Evolutionary conservation across 768 basidiomycete species (phyloP), one percentile per base, ranked within the genome.

Genomic region (Suillus bovinus): DNA sequence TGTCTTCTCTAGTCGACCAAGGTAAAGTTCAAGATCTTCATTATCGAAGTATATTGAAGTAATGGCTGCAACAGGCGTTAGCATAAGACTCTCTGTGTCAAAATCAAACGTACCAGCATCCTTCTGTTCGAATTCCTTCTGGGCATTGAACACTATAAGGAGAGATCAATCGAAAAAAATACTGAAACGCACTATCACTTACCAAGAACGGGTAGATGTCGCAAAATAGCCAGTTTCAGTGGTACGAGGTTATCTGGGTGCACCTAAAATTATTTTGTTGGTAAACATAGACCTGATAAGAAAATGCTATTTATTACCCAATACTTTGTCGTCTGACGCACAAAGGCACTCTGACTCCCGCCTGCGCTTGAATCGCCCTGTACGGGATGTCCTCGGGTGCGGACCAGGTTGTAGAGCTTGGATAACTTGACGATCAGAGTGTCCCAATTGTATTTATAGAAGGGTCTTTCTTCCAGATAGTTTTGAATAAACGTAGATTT

Each of bases 261-360:
- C 3, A 96, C 83, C 83, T 84, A 29, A 44, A 24, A 87, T n/a
- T 7, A 17, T 42, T 68, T 52, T 65, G 67, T 64, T 8, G 53
- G 38, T 42, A 57, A 13, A 34, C 44, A 6, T 44, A 29, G 29
- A 60, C n/a, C 3, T 7, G 22, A 53, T 95, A 14, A 29, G 47
- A 7, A 39, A 39, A 2, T 34, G 24, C 11, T 22, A 13, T 38
- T 20, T 69, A 74, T 58, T 72, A 93, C 96, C 97, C 97, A 99
- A 71, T 99, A 99, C 74, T 99, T 99, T 13, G 97, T 99, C 38
- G 97, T 99, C 76, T 97, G 95, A 44, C 97, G 79, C n/a, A 98
- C 93, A 70, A 99, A 99, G 2, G 96, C 97, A 67, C 92, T 97
- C 79, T 99, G 97, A 67, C 77, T 91, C 1, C 96, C 96, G 33